phyloP scores from a whole-genome alignment of 805 yeast genomes.

The Saccharomycopsis capsularis region DNA sequence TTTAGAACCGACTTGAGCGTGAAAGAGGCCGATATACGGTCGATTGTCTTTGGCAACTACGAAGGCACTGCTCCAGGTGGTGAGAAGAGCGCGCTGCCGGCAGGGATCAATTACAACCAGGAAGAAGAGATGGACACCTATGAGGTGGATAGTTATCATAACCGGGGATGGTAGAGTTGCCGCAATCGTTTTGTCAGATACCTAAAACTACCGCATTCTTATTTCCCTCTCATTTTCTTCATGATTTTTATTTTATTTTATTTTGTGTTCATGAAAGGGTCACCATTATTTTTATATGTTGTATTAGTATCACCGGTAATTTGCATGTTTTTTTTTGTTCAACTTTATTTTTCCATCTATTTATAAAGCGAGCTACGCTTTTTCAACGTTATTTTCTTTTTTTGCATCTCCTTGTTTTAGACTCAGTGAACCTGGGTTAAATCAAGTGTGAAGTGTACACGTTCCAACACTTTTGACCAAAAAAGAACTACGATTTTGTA shows the following conservation, averaged over 20 bases:
- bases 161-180: constrained; percentile 22
- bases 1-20: neutral
- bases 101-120: neutral
- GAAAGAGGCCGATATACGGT: constrained; percentile 14
- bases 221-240: no score
- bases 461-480: no score
- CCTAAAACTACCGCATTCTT: neutral
- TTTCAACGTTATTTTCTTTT: no score
- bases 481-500: no score
- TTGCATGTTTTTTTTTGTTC: neutral
- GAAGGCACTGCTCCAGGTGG: neutral
- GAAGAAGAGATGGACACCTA: constrained; percentile 10
- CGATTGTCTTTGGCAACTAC: constrained; percentile 16
- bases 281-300: no score
- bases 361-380: no score
- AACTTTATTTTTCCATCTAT: neutral
- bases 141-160: constrained; percentile 21
- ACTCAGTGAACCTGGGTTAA: no score
- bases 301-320: neutral
- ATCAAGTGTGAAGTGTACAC: no score
- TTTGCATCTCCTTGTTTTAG: no score
- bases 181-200: neutral
- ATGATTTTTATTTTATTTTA: neutral
- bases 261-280: no score
- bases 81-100: neutral